These are phyloP conservation scores for Kalmusia sp. DNA, from an alignment of 2,329 filamentous ascomycete species.

Conservation along the genomic window DNA sequence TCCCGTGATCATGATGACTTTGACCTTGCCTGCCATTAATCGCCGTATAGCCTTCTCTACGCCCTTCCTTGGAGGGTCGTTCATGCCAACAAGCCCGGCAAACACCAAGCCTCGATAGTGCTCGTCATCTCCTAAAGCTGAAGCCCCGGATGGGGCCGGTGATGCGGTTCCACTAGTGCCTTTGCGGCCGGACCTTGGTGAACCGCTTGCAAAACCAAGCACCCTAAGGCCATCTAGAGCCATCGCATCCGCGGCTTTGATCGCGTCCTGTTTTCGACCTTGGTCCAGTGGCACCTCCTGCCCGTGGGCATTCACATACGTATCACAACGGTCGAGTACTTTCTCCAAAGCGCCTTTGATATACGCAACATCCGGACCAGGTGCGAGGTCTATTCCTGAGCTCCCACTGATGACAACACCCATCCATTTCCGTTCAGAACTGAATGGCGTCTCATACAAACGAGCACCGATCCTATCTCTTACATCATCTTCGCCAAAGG, in stretches of 20 bases:
- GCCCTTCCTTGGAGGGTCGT: slow-evolving; percentile 88
- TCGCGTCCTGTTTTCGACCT: slow-evolving; percentile 73
- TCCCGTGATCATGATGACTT: slow-evolving; percentile 98
- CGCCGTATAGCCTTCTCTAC: slow-evolving; percentile 88
- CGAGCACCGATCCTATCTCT: slow-evolving; percentile 85
- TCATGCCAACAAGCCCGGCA: slow-evolving; percentile 95
- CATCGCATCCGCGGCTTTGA: slow-evolving; percentile 83
- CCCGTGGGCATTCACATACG: slow-evolving; percentile 85
- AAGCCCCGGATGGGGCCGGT: slow-evolving; percentile 29
- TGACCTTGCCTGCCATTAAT: slow-evolving; percentile 91
- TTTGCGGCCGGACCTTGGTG: slow-evolving; percentile 50
- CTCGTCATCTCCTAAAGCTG: slow-evolving; percentile 66
- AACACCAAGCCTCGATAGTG: slow-evolving; percentile 85
- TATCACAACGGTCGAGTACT: slow-evolving; percentile 85
- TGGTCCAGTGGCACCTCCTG: slow-evolving; percentile 86
- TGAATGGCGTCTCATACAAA: slow-evolving; percentile 88
- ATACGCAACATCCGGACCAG: slow-evolving; percentile 82
- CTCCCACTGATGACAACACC: slow-evolving; percentile 76
- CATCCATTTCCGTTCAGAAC: slow-evolving; percentile 99
- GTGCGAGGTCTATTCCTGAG: slow-evolving; percentile 57
- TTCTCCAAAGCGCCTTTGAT: slow-evolving; percentile 95
- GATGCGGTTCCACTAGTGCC: slow-evolving; percentile 40
- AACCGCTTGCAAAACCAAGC: slow-evolving; percentile 89
- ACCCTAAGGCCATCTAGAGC: slow-evolving; percentile 89
- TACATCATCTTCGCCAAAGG: slow-evolving; percentile 89